Evolutionary conservation across 805 yeast genomes (phyloP), one percentile per base, ranked within the genome.

Genomic region (Yarrowia osloensis): DNA sequence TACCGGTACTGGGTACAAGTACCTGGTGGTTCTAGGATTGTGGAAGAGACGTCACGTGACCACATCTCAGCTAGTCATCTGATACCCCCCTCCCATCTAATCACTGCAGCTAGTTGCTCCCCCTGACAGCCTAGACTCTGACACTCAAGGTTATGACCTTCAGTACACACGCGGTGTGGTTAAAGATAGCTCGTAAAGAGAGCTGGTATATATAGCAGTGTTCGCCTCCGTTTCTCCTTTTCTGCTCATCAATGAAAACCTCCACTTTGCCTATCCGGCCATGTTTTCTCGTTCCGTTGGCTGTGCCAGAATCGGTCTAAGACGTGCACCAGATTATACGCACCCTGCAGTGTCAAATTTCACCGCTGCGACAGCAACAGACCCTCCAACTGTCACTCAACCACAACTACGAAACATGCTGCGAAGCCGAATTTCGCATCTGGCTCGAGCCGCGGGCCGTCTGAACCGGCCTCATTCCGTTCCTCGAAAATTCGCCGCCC

Each of bases 381-480:
- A 24, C 22, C 29, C 8, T 5, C 37, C 15, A 35, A 7, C 40
- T 9, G 15, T 7, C 24, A 9, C 24, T 9, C 24, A 24, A 40
- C 44, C 21, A 40, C 31, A 35, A 28, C 24, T 40, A 12, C 19
- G 24, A 22, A 35, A 6, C 61, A 54, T 54, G 63, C 39, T 57
- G 7, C 47, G 63, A 57, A 57, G 44, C 42, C 49, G 63, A 57
- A 15, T 57, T 5, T 40, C 28, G 8, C 28, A 28, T 28, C n/a
- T 57, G 63, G 63, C 63, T 15, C 63, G 63, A 24, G 17, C 26
- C 37, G 1, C 28, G 26, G 35, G 35, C 31, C 63, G 47, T 19
- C 6, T 35, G 26, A 11, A 5, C 28, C 63, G 49, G 2, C 37
- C 63, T 39, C 3, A 17, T 6, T 19, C 35, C 24, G 7, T 11